These are phyloP conservation scores for Drosera capensis DNA, from an alignment of 148 eudicot species.

Conservation along the genomic window DNA sequence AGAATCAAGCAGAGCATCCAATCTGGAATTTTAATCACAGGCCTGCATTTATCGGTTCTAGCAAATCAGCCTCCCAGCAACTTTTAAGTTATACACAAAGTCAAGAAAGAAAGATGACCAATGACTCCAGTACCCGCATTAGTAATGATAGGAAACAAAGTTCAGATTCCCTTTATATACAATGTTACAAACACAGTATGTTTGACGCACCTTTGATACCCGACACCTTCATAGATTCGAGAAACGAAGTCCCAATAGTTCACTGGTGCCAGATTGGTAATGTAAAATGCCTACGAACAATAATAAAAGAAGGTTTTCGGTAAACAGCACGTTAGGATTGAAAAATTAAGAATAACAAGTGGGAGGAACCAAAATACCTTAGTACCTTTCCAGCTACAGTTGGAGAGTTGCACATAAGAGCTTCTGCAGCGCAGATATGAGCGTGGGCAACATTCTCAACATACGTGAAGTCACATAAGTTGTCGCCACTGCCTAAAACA, in stretches of 20 bases:
- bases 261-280: constrained; percentile 68
- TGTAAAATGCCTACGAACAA: constrained; percentile 61
- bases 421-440: constrained; percentile 78
- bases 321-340: not conserved
- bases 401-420: constrained; percentile 30
- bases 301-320: not conserved
- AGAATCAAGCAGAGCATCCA: constrained; percentile 23
- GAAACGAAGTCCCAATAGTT: constrained; percentile 60
- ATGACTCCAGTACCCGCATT: too few relatives aligned
- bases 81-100: too few relatives aligned
- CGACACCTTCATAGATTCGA: constrained; percentile 50
- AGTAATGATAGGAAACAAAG: too few relatives aligned
- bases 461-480: constrained; percentile 64
- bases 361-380: not conserved
- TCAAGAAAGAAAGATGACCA: too few relatives aligned
- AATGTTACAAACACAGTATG: constrained; percentile 5
- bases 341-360: constrained; percentile 1
- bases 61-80: constrained; percentile 6
- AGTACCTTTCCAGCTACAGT: constrained; percentile 79
- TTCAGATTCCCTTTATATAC: not conserved
- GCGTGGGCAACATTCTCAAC: constrained; percentile 97
- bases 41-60: constrained; percentile 29
- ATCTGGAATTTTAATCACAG: constrained; percentile 55
- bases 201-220: constrained; percentile 56
- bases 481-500: constrained; percentile 67